phyloP scores from a whole-genome alignment of 148 eudicot genomes.

The Vaccinium darrowii region DNA sequence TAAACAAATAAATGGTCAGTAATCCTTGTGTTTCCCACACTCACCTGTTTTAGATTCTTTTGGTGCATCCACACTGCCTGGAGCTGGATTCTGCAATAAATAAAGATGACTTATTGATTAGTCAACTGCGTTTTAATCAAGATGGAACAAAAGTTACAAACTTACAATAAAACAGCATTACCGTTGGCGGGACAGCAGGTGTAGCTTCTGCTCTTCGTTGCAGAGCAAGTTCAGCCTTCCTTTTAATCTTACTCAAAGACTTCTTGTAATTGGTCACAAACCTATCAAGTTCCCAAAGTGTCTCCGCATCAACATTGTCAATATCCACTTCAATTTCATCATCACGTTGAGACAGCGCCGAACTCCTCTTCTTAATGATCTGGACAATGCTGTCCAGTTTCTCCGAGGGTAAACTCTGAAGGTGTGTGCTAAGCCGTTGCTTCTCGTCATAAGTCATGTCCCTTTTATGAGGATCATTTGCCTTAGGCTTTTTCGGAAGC shows the following conservation, averaged over 20 bases:
- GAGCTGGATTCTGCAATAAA: slow-evolving; percentile 16
- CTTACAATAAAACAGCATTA: slow-evolving; percentile 13
- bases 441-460: slow-evolving; percentile 25
- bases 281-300: slow-evolving; percentile 66
- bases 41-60: slow-evolving; percentile 35
- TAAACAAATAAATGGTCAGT: background rate
- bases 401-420: slow-evolving; percentile 23
- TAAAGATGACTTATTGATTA: background rate
- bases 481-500: slow-evolving; percentile 17
- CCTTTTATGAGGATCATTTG: slow-evolving; percentile 20
- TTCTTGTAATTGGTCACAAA: slow-evolving; percentile 46
- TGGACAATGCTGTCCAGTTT: slow-evolving; percentile 22
- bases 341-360: slow-evolving; percentile 19
- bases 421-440: slow-evolving; percentile 22
- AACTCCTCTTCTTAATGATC: slow-evolving; percentile 26
- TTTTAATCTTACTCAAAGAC: slow-evolving; percentile 35
- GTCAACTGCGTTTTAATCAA: background rate
- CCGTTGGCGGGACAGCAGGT: slow-evolving; percentile 30
- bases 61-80: background rate
- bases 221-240: slow-evolving; percentile 51
- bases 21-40: background rate
- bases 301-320: slow-evolving; percentile 46
- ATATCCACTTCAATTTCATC: slow-evolving; percentile 25
- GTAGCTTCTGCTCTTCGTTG: slow-evolving; percentile 37
- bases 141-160: background rate